phyloP scores from a whole-genome alignment of 1,284 basidiomycete genomes.

The Apiotrichum siamense region DNA sequence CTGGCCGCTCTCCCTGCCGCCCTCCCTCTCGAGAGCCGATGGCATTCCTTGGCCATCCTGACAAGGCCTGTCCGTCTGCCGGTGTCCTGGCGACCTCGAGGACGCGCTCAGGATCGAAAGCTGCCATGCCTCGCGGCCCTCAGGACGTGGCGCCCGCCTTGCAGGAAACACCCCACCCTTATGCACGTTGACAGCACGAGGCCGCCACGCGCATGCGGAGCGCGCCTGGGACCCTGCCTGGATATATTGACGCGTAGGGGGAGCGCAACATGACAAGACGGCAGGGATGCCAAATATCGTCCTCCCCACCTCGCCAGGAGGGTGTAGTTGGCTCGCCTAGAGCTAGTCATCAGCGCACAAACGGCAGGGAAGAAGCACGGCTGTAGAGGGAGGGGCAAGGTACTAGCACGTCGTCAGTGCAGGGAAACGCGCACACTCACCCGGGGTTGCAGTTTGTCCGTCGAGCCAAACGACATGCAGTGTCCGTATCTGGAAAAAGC shows the following conservation, averaged over 20 bases:
- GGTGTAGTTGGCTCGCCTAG: too few species aligned
- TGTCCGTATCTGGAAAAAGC: background rate
- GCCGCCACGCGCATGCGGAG: background rate
- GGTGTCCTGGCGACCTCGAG: too few species aligned
- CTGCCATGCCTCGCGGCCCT: background rate
- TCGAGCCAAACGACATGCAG: too few species aligned
- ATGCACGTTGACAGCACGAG: background rate
- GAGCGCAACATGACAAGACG: background rate
- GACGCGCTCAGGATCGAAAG: too few species aligned
- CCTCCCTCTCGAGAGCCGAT: too few species aligned
- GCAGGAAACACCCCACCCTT: background rate
- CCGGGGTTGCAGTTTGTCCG: background rate
- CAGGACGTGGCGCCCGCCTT: too few species aligned
- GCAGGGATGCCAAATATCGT: too few species aligned
- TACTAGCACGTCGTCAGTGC: too few species aligned
- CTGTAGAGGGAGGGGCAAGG: background rate
- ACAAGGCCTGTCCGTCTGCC: too few species aligned
- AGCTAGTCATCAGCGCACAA: constrained; percentile 1
- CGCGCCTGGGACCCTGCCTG: background rate
- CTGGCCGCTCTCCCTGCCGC: too few species aligned
- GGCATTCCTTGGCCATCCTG: too few species aligned
- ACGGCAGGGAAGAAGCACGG: background rate
- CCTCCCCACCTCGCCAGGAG: too few species aligned
- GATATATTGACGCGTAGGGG: background rate
- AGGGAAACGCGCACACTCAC: background rate